Evolutionary conservation across 306 rosid species (phyloP).

Genomic region (Elaeagnus macrophylla): DNA sequence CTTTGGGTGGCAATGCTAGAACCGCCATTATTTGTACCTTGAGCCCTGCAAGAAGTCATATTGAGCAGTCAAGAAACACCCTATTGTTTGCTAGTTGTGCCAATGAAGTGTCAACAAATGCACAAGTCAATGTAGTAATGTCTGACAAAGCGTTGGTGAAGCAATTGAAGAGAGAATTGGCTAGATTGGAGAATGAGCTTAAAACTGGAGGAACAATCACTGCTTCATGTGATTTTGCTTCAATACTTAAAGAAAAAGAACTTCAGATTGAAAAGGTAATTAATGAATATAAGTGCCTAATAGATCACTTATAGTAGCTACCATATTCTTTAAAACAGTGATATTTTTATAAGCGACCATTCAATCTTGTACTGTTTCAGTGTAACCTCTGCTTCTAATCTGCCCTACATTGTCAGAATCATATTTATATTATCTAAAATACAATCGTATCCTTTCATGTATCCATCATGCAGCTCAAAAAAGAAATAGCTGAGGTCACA

Average conservation of each 20-base stretch:
- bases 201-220: slow-evolving; percentile 38
- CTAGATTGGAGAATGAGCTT: slow-evolving; percentile 68
- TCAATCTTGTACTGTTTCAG: too few species aligned
- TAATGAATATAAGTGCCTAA: too few species aligned
- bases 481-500: slow-evolving; percentile 50
- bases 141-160: slow-evolving; percentile 93
- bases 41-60: slow-evolving; percentile 92
- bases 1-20: slow-evolving; percentile 96
- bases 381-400: too few species aligned
- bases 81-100: slow-evolving; percentile 98
- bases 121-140: slow-evolving; percentile 84
- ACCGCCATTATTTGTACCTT: slow-evolving; percentile 94
- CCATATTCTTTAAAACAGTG: too few species aligned
- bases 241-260: slow-evolving; percentile 68
- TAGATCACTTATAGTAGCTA: too few species aligned
- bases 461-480: slow-evolving; percentile 57
- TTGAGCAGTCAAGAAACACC: slow-evolving; percentile 94
- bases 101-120: slow-evolving; percentile 81
- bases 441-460: neutral
- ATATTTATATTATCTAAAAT: too few species aligned
- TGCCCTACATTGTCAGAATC: too few species aligned
- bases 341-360: too few species aligned
- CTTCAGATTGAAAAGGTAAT: slow-evolving; percentile 74
- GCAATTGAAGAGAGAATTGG: slow-evolving; percentile 81
- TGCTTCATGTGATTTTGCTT: slow-evolving; percentile 35